Percentiles rank a stretch among this genome's conserved stretches.
Conservation (phyloP, 768 basidiomycete genomes). For the Phaffia australis region DNA sequence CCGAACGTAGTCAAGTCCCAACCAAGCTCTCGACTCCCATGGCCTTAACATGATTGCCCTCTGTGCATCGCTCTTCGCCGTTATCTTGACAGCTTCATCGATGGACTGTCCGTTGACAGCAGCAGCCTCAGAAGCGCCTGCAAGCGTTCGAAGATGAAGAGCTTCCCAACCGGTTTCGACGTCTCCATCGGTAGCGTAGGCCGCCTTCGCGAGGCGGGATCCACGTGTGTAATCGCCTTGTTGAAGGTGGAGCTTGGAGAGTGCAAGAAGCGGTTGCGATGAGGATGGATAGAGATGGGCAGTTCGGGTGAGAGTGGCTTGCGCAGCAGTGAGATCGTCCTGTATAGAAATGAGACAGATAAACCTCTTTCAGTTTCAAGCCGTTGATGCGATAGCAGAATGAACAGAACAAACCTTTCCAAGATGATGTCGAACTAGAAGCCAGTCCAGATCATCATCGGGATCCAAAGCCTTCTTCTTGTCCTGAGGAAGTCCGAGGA, state of each 20-base stretch:
- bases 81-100: constrained; percentile 10
- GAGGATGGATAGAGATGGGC: constrained; percentile 16
- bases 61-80: constrained; percentile 27
- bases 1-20: constrained; percentile 4
- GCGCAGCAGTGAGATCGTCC: constrained; percentile 13
- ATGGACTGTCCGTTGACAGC: constrained; percentile 15
- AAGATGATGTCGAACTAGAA: constrained; percentile 62
- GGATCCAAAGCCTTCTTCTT: constrained; percentile 59
- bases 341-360: neutral
- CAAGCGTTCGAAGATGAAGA: constrained; percentile 28
- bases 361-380: neutral
- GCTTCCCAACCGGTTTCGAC: constrained; percentile 25
- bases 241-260: constrained; percentile 18
- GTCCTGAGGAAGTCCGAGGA: constrained; percentile 58
- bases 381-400: neutral
- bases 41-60: constrained; percentile 31
- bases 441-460: constrained; percentile 54
- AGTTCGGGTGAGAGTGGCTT: neutral
- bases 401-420: constrained; percentile 48
- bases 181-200: constrained; percentile 19
- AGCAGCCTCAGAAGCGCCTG: constrained; percentile 26
- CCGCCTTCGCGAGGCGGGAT: constrained; percentile 24
- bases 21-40: constrained; percentile 30
- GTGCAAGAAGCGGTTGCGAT: neutral
- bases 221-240: constrained; percentile 25